These are phyloP conservation scores for Fusarium devonianum DNA, from an alignment of 2,329 filamentous ascomycete species.

Conservation along the genomic window DNA sequence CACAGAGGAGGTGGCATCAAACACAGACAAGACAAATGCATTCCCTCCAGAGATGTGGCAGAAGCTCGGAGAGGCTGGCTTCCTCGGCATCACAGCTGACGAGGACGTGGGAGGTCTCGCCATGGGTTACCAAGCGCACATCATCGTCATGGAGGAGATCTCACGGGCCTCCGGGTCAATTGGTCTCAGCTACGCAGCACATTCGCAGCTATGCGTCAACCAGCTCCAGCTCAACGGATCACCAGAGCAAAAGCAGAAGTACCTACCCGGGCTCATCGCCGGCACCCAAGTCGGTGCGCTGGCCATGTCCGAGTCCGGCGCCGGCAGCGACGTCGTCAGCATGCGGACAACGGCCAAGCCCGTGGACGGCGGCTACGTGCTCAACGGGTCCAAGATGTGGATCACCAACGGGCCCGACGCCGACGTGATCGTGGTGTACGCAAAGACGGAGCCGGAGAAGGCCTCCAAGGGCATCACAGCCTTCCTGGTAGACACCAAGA, in stretches of 20 bases:
- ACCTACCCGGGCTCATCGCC: constrained; percentile 80
- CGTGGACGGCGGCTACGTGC: constrained; percentile 82
- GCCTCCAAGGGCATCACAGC: constrained; percentile 93
- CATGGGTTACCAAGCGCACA: constrained; percentile 97
- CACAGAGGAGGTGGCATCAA: constrained; percentile 78
- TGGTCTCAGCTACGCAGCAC: constrained; percentile 91
- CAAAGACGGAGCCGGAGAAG: constrained; percentile 84
- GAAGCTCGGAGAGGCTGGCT: constrained; percentile 89
- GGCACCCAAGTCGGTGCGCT: constrained; percentile 85
- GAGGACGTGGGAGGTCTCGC: constrained; percentile 88
- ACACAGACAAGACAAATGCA: constrained; percentile 84
- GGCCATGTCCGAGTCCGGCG: constrained; percentile 93
- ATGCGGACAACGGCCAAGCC: constrained; percentile 88
- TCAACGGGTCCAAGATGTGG: constrained; percentile 98
- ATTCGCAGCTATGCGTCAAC: constrained; percentile 96
- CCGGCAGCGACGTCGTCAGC: constrained; percentile 91
- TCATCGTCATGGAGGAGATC: constrained; percentile 93
- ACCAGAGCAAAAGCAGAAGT: constrained; percentile 78
- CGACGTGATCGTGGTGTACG: constrained; percentile 93
- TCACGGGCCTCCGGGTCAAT: constrained; percentile 85
- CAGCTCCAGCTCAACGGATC: constrained; percentile 91
- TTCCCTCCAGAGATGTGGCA: constrained; percentile 94
- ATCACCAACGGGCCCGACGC: constrained; percentile 98
- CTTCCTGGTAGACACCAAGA: constrained; percentile 80
- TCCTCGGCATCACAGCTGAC: constrained; percentile 92